Evolutionary conservation across 371 early-diverging fungal species (phyloP).

Genomic region (Lichtheimia ornata): DNA sequence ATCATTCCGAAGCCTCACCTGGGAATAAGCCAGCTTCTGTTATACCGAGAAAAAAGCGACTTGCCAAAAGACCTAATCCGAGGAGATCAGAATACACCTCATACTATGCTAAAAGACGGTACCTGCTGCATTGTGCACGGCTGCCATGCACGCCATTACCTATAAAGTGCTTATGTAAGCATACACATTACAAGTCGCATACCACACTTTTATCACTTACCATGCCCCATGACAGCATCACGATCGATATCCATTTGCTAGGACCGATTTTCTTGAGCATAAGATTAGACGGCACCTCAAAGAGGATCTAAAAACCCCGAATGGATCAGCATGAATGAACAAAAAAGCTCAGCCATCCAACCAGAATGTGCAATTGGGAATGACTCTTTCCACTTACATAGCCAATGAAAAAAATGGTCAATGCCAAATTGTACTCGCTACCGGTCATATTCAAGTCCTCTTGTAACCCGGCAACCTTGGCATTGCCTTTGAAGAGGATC

Average conservation of each 20-base stretch:
- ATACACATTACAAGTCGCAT: background rate
- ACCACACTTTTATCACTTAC: constrained; percentile 16
- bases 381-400: constrained; percentile 40
- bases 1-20: background rate
- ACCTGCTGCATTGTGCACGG: constrained; percentile 32
- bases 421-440: constrained; percentile 55
- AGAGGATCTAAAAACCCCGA: constrained; percentile 41
- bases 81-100: too few relatives aligned
- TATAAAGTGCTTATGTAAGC: background rate
- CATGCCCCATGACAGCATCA: constrained; percentile 53
- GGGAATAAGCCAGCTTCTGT: constrained; percentile 38
- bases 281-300: constrained; percentile 76
- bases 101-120: too few relatives aligned
- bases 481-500: constrained; percentile 41
- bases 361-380: background rate
- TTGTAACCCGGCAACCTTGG: constrained; percentile 56
- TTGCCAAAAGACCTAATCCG: constrained; percentile 45
- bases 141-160: constrained; percentile 53
- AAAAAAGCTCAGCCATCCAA: constrained; percentile 4
- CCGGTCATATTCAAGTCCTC: constrained; percentile 43
- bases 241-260: constrained; percentile 72
- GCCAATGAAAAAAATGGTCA: constrained; percentile 68
- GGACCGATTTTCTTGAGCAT: constrained; percentile 67
- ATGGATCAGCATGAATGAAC: constrained; percentile 11
- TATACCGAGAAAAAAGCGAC: constrained; percentile 73